Base-by-base conservation (phyloP, 2,329 filamentous ascomycete species). In the Apiospora marii region DNA sequence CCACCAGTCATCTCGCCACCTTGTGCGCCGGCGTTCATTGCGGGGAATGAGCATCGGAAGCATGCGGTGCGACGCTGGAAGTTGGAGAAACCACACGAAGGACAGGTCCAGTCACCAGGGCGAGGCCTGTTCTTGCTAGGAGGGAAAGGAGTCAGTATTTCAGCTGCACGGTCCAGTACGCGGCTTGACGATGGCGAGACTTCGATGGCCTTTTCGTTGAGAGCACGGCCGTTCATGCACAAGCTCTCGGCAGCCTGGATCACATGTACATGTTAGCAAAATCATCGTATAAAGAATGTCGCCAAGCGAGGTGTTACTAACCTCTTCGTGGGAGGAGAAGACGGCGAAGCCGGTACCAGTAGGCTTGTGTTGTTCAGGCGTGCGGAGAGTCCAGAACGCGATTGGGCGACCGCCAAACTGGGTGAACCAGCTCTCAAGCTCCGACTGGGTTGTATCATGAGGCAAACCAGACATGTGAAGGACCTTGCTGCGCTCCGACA, bases 21-120 rank as follows among this genome's bases (percentile, higher is more conserved):
- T 48, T 93, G 93, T 22, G 91, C 93, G 48, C 53, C 71, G 24
- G 93, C 91, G 74, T 92, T 92, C 83, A 97, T 94, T 37, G 96
- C 96, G n/a, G 96, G 96, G 91, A 97, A 99, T 0, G 95, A 98
- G 87, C 96, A 99, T 78, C 96, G 93, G 93, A 99, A 99, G 85
- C 96, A 99, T 70, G 96, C 96, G 24, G 96, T 98, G 78, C 96
- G 94, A 79, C 96, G 94, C 85, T 99, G 96, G 87, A 99, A 99
- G 88, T 99, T 99, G 79, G 95, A 98, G 86, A 99, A 99, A 74
- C 96, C 96, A 81, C 96, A 99, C 70, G 95, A 98, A 67, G 96
- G 96, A 87, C 96, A 99, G 73, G 96, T 98, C 96, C 96, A 99
- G 84, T 99, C 96, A 82, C 96, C 96, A 51, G 96, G 96, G 72